These are phyloP conservation scores for Phragmites australis DNA, from an alignment of 176 grass and related monocot species.

Conservation along the genomic window DNA sequence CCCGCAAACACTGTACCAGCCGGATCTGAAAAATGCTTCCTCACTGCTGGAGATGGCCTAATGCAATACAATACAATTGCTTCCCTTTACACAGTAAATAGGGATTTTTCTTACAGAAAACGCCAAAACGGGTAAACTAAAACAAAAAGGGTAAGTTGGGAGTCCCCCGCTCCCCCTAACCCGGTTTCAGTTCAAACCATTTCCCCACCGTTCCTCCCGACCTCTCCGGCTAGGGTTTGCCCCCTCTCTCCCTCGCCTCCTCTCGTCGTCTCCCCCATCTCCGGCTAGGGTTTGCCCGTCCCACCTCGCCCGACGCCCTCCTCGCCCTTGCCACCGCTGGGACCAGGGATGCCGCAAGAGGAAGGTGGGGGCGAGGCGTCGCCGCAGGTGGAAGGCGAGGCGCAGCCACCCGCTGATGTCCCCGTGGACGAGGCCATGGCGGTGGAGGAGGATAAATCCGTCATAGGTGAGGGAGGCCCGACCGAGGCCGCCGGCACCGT, in stretches of 20 bases:
- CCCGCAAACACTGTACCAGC: no score
- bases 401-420: not conserved
- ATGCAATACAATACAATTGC: no score
- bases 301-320: not conserved
- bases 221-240: no score
- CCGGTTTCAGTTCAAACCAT: conserved; percentile 33
- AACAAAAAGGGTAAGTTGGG: no score
- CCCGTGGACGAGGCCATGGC: not conserved
- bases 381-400: conserved; percentile 20
- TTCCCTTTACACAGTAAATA: no score
- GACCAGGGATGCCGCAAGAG: conserved; percentile 15
- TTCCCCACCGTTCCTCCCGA: conserved; percentile 11
- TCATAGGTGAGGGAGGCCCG: not conserved
- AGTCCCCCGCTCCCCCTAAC: not conserved
- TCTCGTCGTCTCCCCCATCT: conserved; percentile 28
- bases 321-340: not conserved
- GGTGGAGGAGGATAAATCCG: conserved; percentile 30
- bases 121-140: no score
- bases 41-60: no score
- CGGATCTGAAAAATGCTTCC: no score
- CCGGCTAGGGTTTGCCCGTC: conserved; percentile 35
- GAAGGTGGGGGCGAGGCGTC: not conserved
- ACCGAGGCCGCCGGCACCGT: not conserved
- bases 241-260: not conserved
- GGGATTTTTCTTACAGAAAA: no score